These are phyloP conservation scores for Botryotinia convoluta DNA, from an alignment of 2,329 filamentous ascomycete genomes.

Conservation along the genomic window DNA sequence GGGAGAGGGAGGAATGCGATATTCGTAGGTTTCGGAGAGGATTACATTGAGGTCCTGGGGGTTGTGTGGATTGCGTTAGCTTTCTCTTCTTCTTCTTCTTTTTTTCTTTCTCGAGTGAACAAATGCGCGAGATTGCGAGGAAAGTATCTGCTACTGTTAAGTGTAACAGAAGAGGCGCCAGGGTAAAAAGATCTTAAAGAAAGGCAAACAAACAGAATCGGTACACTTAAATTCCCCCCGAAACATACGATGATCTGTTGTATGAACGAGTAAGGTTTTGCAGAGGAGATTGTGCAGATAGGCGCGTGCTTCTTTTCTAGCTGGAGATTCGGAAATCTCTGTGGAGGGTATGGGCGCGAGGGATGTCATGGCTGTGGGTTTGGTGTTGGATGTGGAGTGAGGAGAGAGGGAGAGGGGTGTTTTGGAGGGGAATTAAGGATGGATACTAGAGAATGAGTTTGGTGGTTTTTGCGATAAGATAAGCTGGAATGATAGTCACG, in stretches of 20 bases:
- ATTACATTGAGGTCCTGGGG: slow-evolving; percentile 82
- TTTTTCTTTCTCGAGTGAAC: neutral
- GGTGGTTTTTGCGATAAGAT: slow-evolving; percentile 23
- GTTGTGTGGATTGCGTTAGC: slow-evolving; percentile 2
- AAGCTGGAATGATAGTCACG: neutral
- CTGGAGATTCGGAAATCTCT: neutral
- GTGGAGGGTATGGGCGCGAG: neutral
- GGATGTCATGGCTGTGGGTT: neutral
- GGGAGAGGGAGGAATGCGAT: slow-evolving; percentile 66
- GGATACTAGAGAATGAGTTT: neutral
- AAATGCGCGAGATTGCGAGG: neutral
- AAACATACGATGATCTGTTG: slow-evolving; percentile 83
- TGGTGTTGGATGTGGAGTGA: neutral
- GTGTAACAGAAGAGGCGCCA: neutral
- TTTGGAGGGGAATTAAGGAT: neutral
- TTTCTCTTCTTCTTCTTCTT: neutral
- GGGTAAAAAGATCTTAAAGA: slow-evolving; percentile 1
- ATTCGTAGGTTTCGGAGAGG: slow-evolving; percentile 82
- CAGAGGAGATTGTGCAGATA: slow-evolving; percentile 69
- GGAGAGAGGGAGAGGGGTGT: neutral
- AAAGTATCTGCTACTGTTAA: neutral
- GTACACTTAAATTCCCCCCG: slow-evolving; percentile 92
- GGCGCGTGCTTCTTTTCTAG: slow-evolving; percentile 49
- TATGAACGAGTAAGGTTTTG: slow-evolving; percentile 75
- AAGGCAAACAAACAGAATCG: slow-evolving; percentile 64